phyloP scores from a whole-genome alignment of 352 stramenopile species.

The Saprolegnia diclina region DNA sequence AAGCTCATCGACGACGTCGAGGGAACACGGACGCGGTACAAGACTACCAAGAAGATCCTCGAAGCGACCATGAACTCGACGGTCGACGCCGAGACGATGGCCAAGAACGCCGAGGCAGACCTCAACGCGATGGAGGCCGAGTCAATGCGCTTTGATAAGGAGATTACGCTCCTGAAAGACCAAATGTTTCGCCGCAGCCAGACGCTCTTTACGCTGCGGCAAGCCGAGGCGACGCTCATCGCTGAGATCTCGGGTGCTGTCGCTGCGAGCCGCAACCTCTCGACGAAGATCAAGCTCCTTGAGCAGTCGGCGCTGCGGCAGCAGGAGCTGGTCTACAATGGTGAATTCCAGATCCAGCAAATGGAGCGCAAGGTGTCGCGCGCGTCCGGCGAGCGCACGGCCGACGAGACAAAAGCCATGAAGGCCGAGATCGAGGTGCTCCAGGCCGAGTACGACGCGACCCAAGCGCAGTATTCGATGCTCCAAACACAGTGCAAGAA shows the following conservation, averaged over 20 bases:
- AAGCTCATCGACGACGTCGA: constrained; percentile 75
- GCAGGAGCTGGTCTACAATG: constrained; percentile 94
- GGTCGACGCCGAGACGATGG: constrained; percentile 71
- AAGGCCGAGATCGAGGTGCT: constrained; percentile 87
- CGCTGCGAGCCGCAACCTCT: constrained; percentile 80
- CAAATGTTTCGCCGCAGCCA: constrained; percentile 90
- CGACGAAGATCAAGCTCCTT: constrained; percentile 86
- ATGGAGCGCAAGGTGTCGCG: constrained; percentile 93
- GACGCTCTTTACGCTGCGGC: constrained; percentile 77
- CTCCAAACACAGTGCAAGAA: constrained; percentile 89
- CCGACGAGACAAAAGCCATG: constrained; percentile 91
- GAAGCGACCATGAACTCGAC: constrained; percentile 65
- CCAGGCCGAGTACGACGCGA: constrained; percentile 83
- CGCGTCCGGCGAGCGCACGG: constrained; percentile 88
- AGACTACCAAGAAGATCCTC: constrained; percentile 72
- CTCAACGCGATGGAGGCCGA: constrained; percentile 59
- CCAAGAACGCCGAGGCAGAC: constrained; percentile 80
- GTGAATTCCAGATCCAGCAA: constrained; percentile 96
- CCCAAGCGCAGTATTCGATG: constrained; percentile 85
- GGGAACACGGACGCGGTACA: constrained; percentile 56
- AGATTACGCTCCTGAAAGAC: constrained; percentile 85
- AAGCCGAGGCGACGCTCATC: constrained; percentile 85
- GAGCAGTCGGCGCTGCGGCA: constrained; percentile 86
- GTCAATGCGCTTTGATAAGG: constrained; percentile 62
- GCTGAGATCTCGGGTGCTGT: constrained; percentile 90